Conservation (phyloP, 805 yeast genomes). For the Tetrapisispora iriomotensis region DNA sequence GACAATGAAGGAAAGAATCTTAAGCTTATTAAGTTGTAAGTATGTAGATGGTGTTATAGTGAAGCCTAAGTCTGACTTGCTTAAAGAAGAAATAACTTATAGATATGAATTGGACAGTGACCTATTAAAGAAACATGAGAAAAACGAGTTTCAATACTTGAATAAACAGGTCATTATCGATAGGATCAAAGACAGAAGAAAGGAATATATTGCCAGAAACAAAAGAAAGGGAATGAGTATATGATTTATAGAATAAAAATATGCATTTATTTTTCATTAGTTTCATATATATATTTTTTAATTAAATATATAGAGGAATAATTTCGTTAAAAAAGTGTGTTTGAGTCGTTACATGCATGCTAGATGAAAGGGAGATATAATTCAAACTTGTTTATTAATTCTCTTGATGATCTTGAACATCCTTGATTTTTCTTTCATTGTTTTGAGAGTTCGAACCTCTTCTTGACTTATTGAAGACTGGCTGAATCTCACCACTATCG, state of each 20-base stretch:
- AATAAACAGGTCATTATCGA: conserved; percentile 62
- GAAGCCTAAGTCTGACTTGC: conserved; percentile 10
- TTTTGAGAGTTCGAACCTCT: conserved; percentile 41
- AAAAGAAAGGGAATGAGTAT: conserved; percentile 61
- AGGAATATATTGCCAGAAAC: conserved; percentile 78
- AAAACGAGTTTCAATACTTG: conserved; percentile 31
- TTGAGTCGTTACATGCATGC: no score
- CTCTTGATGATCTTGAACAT: conserved; percentile 25
- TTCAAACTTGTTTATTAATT: no score
- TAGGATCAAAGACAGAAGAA: conserved; percentile 60
- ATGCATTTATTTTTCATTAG: neutral
- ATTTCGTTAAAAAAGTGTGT: conserved; percentile 1
- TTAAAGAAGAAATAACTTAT: neutral
- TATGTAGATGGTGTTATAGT: conserved; percentile 73
- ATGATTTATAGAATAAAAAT: neutral
- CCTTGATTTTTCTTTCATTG: conserved; percentile 34
- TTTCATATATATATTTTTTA: neutral
- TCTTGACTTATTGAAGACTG: conserved; percentile 37
- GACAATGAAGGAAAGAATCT: conserved; percentile 75
- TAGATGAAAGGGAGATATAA: neutral
- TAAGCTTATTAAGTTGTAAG: conserved; percentile 81
- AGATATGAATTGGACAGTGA: neutral
- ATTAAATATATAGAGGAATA: neutral
- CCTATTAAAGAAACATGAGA: neutral
- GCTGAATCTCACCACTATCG: conserved; percentile 46